phyloP scores from a whole-genome alignment of 2,329 filamentous ascomycete genomes.

The Drechmeria coniospora region DNA sequence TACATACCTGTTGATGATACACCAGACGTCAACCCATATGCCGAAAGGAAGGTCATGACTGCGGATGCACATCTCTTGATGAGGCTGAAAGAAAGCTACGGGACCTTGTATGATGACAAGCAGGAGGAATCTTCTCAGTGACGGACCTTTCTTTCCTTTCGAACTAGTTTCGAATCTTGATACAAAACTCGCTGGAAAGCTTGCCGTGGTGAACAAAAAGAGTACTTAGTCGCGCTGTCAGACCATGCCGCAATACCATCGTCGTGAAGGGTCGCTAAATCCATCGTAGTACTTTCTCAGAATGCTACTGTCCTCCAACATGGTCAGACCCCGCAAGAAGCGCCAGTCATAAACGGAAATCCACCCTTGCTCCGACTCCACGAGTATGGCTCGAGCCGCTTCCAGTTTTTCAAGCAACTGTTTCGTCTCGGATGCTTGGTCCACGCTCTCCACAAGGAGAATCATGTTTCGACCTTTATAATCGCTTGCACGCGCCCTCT shows the following conservation, averaged over 20 bases:
- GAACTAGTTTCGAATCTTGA: too few species aligned
- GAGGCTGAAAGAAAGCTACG: slow-evolving; percentile 43
- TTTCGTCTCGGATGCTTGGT: slow-evolving; percentile 14
- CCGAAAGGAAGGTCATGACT: slow-evolving; percentile 40
- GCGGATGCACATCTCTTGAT: slow-evolving; percentile 49
- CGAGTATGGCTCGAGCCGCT: slow-evolving; percentile 10
- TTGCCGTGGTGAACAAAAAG: not conserved
- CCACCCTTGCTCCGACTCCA: slow-evolving; percentile 17
- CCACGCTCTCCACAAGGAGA: slow-evolving; percentile 26
- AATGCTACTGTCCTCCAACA: slow-evolving; percentile 19
- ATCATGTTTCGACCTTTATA: slow-evolving; percentile 9
- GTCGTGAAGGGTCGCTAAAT: slow-evolving; percentile 25
- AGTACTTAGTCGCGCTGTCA: slow-evolving; percentile 8
- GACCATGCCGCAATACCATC: slow-evolving; percentile 27
- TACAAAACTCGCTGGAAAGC: not conserved
- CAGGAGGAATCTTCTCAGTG: not conserved
- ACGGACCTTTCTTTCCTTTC: not conserved
- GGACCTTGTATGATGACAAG: slow-evolving; percentile 34
- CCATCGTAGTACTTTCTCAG: slow-evolving; percentile 17
- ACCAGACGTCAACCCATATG: slow-evolving; percentile 28
- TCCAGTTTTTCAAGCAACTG: slow-evolving; percentile 19
- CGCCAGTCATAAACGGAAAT: slow-evolving; percentile 32
- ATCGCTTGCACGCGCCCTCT: not conserved
- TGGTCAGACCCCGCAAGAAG: slow-evolving; percentile 23
- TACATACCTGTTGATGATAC: slow-evolving; percentile 18